These are phyloP conservation scores for Santalum album DNA, from an alignment of 164 flowering plant species.

Conservation along the genomic window DNA sequence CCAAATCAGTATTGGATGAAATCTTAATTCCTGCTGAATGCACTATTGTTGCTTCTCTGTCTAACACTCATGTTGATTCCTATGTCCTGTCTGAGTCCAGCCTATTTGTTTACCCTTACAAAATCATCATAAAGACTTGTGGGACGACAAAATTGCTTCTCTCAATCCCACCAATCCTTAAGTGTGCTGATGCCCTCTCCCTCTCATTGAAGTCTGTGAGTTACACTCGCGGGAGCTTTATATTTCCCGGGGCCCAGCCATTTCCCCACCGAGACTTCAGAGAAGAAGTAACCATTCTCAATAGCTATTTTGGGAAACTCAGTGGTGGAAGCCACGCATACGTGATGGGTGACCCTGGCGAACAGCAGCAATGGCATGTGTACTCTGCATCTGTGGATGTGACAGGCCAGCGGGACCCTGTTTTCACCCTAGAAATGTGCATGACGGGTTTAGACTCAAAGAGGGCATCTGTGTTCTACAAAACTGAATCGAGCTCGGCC, in stretches of 20 bases:
- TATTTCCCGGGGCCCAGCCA: slow-evolving; percentile 67
- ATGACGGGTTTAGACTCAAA: slow-evolving; percentile 72
- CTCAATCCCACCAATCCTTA: slow-evolving; percentile 63
- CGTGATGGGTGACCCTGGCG: slow-evolving; percentile 39
- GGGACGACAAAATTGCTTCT: slow-evolving; percentile 73
- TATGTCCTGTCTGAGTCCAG: slow-evolving; percentile 89
- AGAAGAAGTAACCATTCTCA: slow-evolving; percentile 72
- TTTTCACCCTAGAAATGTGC: slow-evolving; percentile 72
- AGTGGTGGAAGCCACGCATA: slow-evolving; percentile 44
- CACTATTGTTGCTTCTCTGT: slow-evolving; percentile 64
- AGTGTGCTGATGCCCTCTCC: slow-evolving; percentile 41
- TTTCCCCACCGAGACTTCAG: slow-evolving; percentile 76
- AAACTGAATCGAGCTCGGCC: slow-evolving; percentile 44
- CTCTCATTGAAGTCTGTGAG: slow-evolving; percentile 51
- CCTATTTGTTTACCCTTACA: too few relatives aligned
- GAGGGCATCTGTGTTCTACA: slow-evolving; percentile 65
- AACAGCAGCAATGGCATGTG: slow-evolving; percentile 63
- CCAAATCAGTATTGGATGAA: slow-evolving; percentile 59
- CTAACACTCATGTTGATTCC: slow-evolving; percentile 60
- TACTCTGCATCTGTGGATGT: slow-evolving; percentile 51
- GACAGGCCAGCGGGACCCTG: slow-evolving; percentile 1
- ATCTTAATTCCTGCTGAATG: slow-evolving; percentile 68
- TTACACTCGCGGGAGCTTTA: slow-evolving; percentile 80
- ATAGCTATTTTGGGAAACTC: slow-evolving; percentile 44
- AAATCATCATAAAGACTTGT: too few relatives aligned